These are phyloP conservation scores for Ulmus americana DNA, from an alignment of 331 rosid genomes.

Conservation along the genomic window DNA sequence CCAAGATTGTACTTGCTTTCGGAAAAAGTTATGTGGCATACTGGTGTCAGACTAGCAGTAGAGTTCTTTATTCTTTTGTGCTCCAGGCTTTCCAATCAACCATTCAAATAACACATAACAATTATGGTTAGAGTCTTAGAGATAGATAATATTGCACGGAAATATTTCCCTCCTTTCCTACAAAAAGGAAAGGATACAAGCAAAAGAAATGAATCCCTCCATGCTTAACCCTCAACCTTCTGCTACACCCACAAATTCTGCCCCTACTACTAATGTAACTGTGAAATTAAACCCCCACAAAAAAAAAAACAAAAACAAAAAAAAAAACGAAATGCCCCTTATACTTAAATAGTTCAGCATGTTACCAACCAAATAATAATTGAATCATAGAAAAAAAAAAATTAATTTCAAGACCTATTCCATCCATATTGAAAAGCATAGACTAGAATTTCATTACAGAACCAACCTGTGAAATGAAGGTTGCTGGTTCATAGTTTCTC, in stretches of 20 bases:
- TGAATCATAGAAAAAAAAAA: not conserved
- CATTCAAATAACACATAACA: not conserved
- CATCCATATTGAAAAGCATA: not conserved
- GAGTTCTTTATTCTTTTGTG: not conserved
- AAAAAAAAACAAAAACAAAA: not conserved
- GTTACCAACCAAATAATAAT: not conserved
- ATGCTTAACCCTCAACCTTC: no score
- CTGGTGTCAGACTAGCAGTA: not conserved
- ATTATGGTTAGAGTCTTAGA: not conserved
- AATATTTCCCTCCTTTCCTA: not conserved
- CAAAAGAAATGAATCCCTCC: no score
- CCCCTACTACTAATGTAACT: not conserved
- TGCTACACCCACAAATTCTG: not conserved
- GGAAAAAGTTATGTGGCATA: not conserved
- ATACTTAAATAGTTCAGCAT: not conserved
- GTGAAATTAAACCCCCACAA: not conserved
- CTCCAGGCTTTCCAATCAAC: not conserved
- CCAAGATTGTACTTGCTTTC: not conserved
- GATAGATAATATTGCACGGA: not conserved
- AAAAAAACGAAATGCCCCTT: not conserved
- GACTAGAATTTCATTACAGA: not conserved
- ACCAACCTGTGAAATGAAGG: conserved; percentile 34
- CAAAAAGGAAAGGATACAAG: not conserved
- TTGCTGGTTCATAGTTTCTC: conserved; percentile 23
- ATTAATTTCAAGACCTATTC: not conserved